Conservation (phyloP, 2,329 filamentous ascomycete species). For the Dactylellina drechsleri region DNA sequence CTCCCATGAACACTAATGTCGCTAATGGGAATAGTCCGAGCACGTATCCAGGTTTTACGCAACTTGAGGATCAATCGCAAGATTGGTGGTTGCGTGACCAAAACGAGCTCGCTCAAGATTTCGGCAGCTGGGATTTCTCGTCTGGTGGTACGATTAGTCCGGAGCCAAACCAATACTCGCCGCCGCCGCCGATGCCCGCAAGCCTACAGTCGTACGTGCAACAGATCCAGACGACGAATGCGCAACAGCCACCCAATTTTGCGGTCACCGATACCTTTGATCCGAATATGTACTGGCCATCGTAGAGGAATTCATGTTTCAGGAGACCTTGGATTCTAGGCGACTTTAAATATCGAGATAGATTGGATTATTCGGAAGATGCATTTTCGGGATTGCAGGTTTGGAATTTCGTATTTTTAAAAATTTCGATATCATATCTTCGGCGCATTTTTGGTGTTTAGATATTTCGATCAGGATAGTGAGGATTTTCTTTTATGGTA, state of each 20-base stretch:
- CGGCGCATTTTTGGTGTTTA: too few species aligned
- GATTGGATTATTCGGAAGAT: too few species aligned
- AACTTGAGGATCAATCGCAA: constrained; percentile 62
- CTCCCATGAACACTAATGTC: constrained; percentile 23
- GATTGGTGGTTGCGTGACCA: constrained; percentile 75
- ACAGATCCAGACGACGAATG: constrained; percentile 31
- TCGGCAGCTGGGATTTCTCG: constrained; percentile 61
- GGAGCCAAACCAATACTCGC: constrained; percentile 45
- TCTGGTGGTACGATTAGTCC: constrained; percentile 53
- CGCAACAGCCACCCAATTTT: constrained; percentile 36
- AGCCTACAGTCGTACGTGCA: constrained; percentile 40
- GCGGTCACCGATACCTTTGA: constrained; percentile 11
- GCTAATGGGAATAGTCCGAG: constrained; percentile 51
- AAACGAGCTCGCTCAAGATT: constrained; percentile 69
- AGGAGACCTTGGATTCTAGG: not conserved
- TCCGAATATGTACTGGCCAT: constrained; percentile 44
- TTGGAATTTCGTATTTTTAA: too few species aligned
- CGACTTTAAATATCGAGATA: too few species aligned
- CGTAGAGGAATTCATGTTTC: not conserved
- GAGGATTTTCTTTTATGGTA: too few species aligned
- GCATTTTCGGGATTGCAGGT: too few species aligned
- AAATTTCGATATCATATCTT: too few species aligned
- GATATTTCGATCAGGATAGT: too few species aligned
- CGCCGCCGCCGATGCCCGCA: constrained; percentile 34
- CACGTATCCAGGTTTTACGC: constrained; percentile 55